phyloP scores from a whole-genome alignment of 345 rosid genomes.

The Sonneratia alba region DNA sequence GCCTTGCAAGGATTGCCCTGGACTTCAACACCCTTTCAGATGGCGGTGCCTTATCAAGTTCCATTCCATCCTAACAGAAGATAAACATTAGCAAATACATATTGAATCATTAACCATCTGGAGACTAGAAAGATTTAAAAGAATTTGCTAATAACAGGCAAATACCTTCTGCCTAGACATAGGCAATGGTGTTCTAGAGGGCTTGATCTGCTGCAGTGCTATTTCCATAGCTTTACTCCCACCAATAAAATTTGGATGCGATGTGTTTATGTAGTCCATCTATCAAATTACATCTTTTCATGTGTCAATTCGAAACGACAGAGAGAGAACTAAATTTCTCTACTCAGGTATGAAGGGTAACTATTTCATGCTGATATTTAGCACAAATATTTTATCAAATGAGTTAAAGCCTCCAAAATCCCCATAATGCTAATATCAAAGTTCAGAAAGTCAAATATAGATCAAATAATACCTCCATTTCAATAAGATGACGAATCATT shows the following conservation, averaged over 20 bases:
- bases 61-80: conserved; percentile 51
- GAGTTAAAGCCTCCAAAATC: background rate
- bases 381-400: background rate
- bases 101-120: background rate
- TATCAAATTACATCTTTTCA: conserved; percentile 22
- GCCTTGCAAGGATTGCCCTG: conserved; percentile 77
- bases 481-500: conserved; percentile 86
- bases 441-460: background rate
- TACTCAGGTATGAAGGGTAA: background rate
- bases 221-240: conserved; percentile 87
- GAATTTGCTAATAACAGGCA: conserved; percentile 6
- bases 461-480: conserved; percentile 62
- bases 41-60: conserved; percentile 59
- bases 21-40: conserved; percentile 61
- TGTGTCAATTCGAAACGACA: background rate
- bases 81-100: background rate
- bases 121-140: background rate
- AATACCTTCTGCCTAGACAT: conserved; percentile 56
- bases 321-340: background rate
- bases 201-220: conserved; percentile 62
- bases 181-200: conserved; percentile 52
- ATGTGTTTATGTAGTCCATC: conserved; percentile 96
- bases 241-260: conserved; percentile 85
- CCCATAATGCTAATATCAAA: background rate
- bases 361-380: background rate